Base-by-base conservation (phyloP, 2,329 filamentous ascomycete species). In the Colletotrichum lupini region DNA sequence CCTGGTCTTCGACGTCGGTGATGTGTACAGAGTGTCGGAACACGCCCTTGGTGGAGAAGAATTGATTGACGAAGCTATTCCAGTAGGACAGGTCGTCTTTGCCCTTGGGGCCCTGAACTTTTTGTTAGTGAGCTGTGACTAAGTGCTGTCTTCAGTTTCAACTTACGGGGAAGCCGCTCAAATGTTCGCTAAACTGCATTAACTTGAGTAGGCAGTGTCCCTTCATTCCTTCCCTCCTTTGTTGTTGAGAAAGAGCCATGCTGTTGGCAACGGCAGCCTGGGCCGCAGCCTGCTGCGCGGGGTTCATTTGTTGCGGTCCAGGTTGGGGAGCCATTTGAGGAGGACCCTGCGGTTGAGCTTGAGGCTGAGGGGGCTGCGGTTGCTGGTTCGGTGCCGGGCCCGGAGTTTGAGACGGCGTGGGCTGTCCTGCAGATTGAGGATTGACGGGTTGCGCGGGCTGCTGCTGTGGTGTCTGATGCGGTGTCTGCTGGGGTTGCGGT, bases 31-130 rank as follows among this genome's bases (percentile, higher is more conserved):
- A 89, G 77, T 96, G 91, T 55, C 95, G 91, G 79, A 98, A 92
- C 9, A 95, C 91, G 9, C 94, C 95, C 32, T 88, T 89, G 0
- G 89, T 87, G 0, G 94, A 92, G 82, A 98, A 99, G 83, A 97
- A 97, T 59, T 90, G 90, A 49, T 88, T 85, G 22, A 98, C 95
- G 77, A 98, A 97, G 5, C 83, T 83, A 76, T 93, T 89, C 96
- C 96, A 98, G 78, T 94, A 93, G 0, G 86, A 83, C 5, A 97
- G 83, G 78, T 95, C 93, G 72, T 92, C 91, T 73, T 89, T 88
- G 76, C 89, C 88, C 78, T 90, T 91, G 16, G 86, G 81, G 63
- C 86, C 88, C 88, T 90, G 78, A 67, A 35, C 5, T 9, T 53
- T 75, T 68, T 57, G 22, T 67, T 30, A 76, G 69, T 53, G 37